Percentiles rank a stretch among this genome's conserved stretches.
Conservation (phyloP, 2,329 filamentous ascomycete genomes). For the Graphium sp. region DNA sequence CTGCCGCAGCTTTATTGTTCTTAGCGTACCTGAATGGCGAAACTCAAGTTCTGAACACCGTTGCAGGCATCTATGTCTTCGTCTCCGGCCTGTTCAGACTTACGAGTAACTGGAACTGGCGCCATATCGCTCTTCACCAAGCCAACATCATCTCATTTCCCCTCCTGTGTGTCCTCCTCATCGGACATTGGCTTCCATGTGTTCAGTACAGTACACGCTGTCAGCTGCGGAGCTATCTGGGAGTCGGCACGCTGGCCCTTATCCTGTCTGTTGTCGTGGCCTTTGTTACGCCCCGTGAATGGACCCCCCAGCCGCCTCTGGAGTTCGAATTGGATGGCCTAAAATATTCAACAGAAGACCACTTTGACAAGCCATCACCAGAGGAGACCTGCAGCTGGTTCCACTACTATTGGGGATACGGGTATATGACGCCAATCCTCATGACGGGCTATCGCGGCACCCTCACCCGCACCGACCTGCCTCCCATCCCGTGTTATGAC, state of each 20-base stretch:
- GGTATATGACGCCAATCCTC: conserved; percentile 30
- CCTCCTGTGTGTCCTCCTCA: conserved; percentile 16
- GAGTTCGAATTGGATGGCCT: conserved; percentile 4
- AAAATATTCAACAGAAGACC: conserved; percentile 1
- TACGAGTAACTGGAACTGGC: conserved; percentile 21
- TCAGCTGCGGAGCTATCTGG: conserved; percentile 7
- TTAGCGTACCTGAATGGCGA: conserved; percentile 16
- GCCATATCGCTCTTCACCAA: conserved; percentile 27
- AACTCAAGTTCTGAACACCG: conserved; percentile 18
- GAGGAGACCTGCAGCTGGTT: conserved; percentile 38
- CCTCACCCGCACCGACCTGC: conserved; percentile 28
- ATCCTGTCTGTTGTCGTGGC: conserved; percentile 20
- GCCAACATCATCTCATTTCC: conserved; percentile 25
- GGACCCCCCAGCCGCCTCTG: conserved; percentile 23
- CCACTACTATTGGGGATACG: conserved; percentile 31
- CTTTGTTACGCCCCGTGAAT: conserved; percentile 28
- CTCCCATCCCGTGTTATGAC: conserved; percentile 35
- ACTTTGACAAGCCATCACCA: conserved; percentile 18
- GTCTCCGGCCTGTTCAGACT: conserved; percentile 25
- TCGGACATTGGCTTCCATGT: conserved; percentile 24
- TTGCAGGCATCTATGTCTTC: conserved; percentile 21
- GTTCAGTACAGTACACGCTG: conserved; percentile 17
- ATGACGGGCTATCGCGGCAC: conserved; percentile 25
- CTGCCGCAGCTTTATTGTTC: conserved; percentile 20
- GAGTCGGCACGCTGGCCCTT: conserved; percentile 9